Evolutionary conservation across 768 basidiomycete genomes (phyloP).

Genomic region (Gymnopilus dilepis): DNA sequence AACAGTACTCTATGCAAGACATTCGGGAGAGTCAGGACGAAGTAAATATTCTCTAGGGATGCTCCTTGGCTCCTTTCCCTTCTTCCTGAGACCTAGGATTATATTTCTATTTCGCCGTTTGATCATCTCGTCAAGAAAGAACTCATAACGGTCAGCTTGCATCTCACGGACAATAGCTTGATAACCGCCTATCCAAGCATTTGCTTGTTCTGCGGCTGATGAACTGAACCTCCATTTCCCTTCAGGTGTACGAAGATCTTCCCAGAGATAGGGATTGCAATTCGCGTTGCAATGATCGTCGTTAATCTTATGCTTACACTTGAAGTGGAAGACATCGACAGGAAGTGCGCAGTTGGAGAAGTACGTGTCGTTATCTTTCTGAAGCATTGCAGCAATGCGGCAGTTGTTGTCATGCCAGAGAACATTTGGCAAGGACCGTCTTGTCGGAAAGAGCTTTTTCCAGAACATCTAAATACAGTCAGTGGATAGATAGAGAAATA

Average conservation of each 20-base stretch:
- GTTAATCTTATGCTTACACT: constrained; percentile 20
- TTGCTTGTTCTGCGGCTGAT: background rate
- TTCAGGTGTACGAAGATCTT: constrained; percentile 16
- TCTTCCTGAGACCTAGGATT: background rate
- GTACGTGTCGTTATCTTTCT: constrained; percentile 13
- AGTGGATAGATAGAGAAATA: no score
- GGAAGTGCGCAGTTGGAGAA: constrained; percentile 19
- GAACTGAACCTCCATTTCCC: background rate
- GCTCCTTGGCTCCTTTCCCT: background rate
- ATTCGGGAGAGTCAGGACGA: background rate
- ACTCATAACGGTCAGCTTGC: background rate
- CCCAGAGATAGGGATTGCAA: constrained; percentile 23
- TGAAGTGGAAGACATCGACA: constrained; percentile 27
- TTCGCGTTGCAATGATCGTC: constrained; percentile 19
- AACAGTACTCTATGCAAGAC: no score
- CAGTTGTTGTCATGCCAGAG: constrained; percentile 32
- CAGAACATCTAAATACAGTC: constrained; percentile 14
- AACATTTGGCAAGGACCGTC: constrained; percentile 18
- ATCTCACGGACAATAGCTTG: background rate
- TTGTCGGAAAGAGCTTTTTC: constrained; percentile 16
- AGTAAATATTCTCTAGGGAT: constrained; percentile 10
- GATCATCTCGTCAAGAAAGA: background rate
- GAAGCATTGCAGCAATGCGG: constrained; percentile 9
- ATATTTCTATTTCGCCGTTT: constrained; percentile 27
- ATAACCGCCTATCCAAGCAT: background rate